Evolutionary conservation across 2,329 filamentous ascomycete genomes (phyloP).

Genomic region (Huntiella moniliformis): DNA sequence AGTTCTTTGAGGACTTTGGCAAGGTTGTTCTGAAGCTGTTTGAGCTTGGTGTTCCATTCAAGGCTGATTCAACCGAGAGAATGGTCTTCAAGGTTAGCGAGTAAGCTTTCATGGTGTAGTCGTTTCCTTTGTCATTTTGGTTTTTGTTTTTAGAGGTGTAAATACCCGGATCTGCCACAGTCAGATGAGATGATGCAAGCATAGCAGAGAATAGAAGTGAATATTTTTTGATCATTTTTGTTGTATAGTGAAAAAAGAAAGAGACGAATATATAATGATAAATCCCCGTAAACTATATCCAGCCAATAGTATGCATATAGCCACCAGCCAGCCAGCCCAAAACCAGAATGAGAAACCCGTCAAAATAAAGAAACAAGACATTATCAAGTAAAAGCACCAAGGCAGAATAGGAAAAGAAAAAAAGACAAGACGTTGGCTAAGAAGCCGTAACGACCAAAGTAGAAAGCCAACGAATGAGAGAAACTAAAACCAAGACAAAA

Average conservation of each 20-base stretch:
- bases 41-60: slow-evolving; percentile 84
- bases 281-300: not conserved
- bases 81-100: slow-evolving; percentile 44
- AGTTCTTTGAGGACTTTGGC: slow-evolving; percentile 87
- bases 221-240: not conserved
- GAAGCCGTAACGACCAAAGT: not conserved
- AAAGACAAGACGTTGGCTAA: not conserved
- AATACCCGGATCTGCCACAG: slow-evolving; percentile 1
- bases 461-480: slow-evolving; percentile 8
- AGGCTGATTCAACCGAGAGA: slow-evolving; percentile 33
- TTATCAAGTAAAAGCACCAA: slow-evolving; percentile 6
- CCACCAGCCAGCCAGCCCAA: too few species aligned
- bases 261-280: not conserved
- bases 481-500: slow-evolving; percentile 3
- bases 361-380: too few species aligned
- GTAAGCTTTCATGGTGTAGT: slow-evolving; percentile 5
- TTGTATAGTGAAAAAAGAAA: not conserved
- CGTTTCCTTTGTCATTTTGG: slow-evolving; percentile 5
- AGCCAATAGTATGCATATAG: too few species aligned
- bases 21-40: slow-evolving; percentile 66
- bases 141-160: not conserved
- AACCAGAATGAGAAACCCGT: not conserved
- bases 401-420: slow-evolving; percentile 10
- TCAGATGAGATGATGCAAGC: not conserved
- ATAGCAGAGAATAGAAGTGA: not conserved